phyloP scores from a whole-genome alignment of 2,329 filamentous ascomycete genomes.

The Aciculosporium take region DNA sequence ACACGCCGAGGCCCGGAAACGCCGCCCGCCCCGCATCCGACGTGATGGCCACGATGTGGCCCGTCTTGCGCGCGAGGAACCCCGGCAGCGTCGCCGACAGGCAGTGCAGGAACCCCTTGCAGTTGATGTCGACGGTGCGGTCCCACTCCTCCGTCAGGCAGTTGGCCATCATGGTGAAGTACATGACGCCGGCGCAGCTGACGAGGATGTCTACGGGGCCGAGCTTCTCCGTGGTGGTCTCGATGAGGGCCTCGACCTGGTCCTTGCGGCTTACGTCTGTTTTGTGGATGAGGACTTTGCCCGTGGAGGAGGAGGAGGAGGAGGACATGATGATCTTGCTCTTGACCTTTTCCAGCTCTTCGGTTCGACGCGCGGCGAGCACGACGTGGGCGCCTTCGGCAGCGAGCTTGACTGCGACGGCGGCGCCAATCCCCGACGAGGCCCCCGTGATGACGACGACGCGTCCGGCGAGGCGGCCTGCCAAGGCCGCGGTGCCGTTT shows the following conservation, averaged over 20 bases:
- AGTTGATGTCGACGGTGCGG: conserved; percentile 72
- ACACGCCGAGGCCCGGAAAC: conserved; percentile 68
- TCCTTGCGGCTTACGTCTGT: conserved; percentile 58
- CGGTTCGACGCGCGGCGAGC: conserved; percentile 54
- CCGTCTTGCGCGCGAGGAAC: conserved; percentile 55
- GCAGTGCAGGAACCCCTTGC: conserved; percentile 66
- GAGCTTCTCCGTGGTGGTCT: conserved; percentile 42
- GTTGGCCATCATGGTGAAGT: conserved; percentile 79
- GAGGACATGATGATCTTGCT: conserved; percentile 43
- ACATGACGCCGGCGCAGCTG: conserved; percentile 73
- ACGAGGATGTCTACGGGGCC: conserved; percentile 68
- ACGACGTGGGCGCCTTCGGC: conserved; percentile 58
- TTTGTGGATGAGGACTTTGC: conserved; percentile 51
- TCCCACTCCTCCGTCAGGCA: conserved; percentile 62
- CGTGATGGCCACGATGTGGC: conserved; percentile 69
- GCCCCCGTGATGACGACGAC: conserved; percentile 69
- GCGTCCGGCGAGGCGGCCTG: conserved; percentile 49
- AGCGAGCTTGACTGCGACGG: conserved; percentile 54
- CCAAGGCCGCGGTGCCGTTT: conserved; percentile 16
- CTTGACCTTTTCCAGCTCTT: conserved; percentile 55
- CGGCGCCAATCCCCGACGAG: conserved; percentile 66
- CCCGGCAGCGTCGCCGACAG: conserved; percentile 53
- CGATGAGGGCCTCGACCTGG: conserved; percentile 53
- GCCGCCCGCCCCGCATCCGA: conserved; percentile 72
- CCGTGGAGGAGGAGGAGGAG: conserved; percentile 38